Base-by-base conservation (phyloP, 306 rosid genomes). In the Mimosa pudica region DNA sequence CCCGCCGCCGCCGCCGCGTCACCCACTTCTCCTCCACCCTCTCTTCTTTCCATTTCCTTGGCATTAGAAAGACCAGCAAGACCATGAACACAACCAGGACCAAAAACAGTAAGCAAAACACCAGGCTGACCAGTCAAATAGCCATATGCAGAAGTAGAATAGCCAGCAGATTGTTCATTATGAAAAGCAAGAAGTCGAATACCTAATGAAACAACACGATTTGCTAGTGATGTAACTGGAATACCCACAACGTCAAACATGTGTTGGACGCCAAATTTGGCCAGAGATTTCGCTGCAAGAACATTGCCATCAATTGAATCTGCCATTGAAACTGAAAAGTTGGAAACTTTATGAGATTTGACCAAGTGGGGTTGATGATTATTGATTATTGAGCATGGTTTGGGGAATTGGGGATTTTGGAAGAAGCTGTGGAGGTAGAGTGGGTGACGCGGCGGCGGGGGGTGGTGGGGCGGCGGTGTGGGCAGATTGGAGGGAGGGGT, bases 171-270 rank as follows among this genome's bases (percentile, higher is more conserved):
- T 16, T 95, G 99, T 81, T 95, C 99, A 80, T 95, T 95, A 80
- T 95, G 99, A 82, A 95, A 95, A 12, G 96, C 92, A 6, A 95
- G 58, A 58, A 95, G 93, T 44, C 98, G 92, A 54, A 95, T 81
- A 8, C 99, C 99, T 13, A 86, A 86, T 7, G 93, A 80, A 8
- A 95, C 98, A 2, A 97, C 96, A 13, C 99, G 91, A 72, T 76
- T 92, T 2, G 99, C 98, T 18, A 95, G 84, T 13, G 98, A 86
- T 6, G 99, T 95, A 0, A 95, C 99, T 0, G 99, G 99, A 51
- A 95, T 93, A 2, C 99, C 99, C 3, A 95, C 98, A 4, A 95
- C 99, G 71, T 98, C 99, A 82, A 95, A 93, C 99, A 95, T 95
- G 77, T 88, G 88, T 14, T 86, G 82, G 3, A 91, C 92, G 14